phyloP scores from a whole-genome alignment of 768 basidiomycete species.

The Lactifluus volemus region DNA sequence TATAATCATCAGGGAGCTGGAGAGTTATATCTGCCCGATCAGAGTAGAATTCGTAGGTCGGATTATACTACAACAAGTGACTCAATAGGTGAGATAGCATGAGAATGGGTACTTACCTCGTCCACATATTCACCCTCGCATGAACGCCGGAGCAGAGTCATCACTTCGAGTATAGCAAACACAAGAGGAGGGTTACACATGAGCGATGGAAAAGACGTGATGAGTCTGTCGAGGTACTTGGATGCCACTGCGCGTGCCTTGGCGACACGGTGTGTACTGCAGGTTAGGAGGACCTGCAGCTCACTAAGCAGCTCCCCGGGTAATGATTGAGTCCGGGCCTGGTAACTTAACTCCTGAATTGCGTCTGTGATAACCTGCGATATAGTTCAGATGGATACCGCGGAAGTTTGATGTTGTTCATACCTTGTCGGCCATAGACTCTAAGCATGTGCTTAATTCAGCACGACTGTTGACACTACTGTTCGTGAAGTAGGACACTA shows the following conservation, averaged over 20 bases:
- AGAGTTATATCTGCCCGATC: slow-evolving; percentile 66
- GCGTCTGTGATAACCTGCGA: slow-evolving; percentile 71
- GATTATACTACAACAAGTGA: slow-evolving; percentile 60
- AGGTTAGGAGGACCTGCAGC: slow-evolving; percentile 63
- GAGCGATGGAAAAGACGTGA: slow-evolving; percentile 88
- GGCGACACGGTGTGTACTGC: slow-evolving; percentile 72
- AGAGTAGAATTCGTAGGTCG: slow-evolving; percentile 75
- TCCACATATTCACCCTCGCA: slow-evolving; percentile 88
- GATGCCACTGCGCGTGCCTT: slow-evolving; percentile 78
- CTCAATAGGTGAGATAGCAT: neutral
- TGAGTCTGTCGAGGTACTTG: slow-evolving; percentile 74
- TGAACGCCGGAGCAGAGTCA: slow-evolving; percentile 79
- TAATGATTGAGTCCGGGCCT: slow-evolving; percentile 73
- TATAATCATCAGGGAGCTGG: slow-evolving; percentile 79
- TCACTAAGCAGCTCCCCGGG: slow-evolving; percentile 61
- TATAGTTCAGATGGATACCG: neutral
- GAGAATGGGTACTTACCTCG: slow-evolving; percentile 48
- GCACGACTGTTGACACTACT: slow-evolving; percentile 68
- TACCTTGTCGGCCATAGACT: slow-evolving; percentile 80
- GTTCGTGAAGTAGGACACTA: slow-evolving; percentile 85
- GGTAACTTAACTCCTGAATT: slow-evolving; percentile 57
- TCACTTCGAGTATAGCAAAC: slow-evolving; percentile 81
- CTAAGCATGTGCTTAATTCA: slow-evolving; percentile 68
- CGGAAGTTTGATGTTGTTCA: neutral
- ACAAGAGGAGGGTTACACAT: slow-evolving; percentile 88